A percentile compares a stretch with the other conserved stretches of the same genome.
Conservation (phyloP, 2,329 filamentous ascomycete genomes). For the Cercospora zeina region DNA sequence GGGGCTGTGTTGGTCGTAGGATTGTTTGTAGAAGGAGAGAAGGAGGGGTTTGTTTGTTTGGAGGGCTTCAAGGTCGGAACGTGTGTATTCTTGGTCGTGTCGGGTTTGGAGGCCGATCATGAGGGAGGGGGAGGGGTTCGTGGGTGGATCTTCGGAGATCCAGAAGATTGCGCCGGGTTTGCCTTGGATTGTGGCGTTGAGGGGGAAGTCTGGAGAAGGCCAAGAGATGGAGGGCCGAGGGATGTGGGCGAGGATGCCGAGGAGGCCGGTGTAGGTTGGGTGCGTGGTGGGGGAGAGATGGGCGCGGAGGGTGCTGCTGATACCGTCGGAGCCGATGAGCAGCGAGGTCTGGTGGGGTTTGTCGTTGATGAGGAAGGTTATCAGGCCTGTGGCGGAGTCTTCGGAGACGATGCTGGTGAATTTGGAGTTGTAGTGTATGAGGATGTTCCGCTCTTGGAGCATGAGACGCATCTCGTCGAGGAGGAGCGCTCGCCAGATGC, state of each 20-base stretch:
- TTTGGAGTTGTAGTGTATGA: conserved; percentile 52
- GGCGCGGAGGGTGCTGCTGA: conserved; percentile 35
- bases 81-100: conserved; percentile 36
- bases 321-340: conserved; percentile 35
- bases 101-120: conserved; percentile 43
- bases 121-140: conserved; percentile 36
- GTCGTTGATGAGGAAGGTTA: conserved; percentile 27
- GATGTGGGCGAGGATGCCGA: conserved; percentile 31
- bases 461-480: conserved; percentile 52
- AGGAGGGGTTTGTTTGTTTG: conserved; percentile 36
- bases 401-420: conserved; percentile 46
- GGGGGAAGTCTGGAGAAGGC: conserved; percentile 32
- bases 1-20: conserved; percentile 27
- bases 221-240: conserved; percentile 28
- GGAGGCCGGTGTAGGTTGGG: conserved; percentile 32
- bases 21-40: conserved; percentile 20
- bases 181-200: conserved; percentile 41
- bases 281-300: conserved; percentile 39
- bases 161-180: conserved; percentile 44
- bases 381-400: conserved; percentile 2
- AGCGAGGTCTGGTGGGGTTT: conserved; percentile 23
- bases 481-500: conserved; percentile 55
- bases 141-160: conserved; percentile 42
- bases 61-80: conserved; percentile 41
- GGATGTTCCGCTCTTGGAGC: conserved; percentile 46